Evolutionary conservation across 352 stramenopile species (phyloP).

Genomic region (Phytophthora uliginosa): DNA sequence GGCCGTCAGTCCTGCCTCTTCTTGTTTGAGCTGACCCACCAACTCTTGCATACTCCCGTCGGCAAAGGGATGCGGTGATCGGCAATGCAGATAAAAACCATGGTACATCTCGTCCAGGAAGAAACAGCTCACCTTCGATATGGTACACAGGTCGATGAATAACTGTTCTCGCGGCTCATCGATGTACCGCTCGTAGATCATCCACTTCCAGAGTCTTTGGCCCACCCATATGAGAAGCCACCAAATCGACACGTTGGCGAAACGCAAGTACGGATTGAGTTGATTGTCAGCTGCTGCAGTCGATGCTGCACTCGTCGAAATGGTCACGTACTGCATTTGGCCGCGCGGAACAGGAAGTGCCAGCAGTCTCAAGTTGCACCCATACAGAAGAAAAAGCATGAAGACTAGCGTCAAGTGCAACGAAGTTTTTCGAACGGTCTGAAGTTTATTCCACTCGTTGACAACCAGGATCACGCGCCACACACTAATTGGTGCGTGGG

Average conservation of each 20-base stretch:
- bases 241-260: slow-evolving; percentile 90
- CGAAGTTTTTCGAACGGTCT: slow-evolving; percentile 84
- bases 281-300: slow-evolving; percentile 31
- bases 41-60: slow-evolving; percentile 95
- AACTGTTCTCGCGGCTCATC: slow-evolving; percentile 72
- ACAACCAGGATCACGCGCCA: slow-evolving; percentile 96
- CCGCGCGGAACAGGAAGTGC: slow-evolving; percentile 62
- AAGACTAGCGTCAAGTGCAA: slow-evolving; percentile 86
- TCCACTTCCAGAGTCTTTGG: slow-evolving; percentile 92
- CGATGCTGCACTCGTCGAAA: slow-evolving; percentile 32
- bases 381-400: slow-evolving; percentile 92
- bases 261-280: slow-evolving; percentile 91
- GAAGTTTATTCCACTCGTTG: slow-evolving; percentile 96
- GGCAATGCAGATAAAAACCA: slow-evolving; percentile 96
- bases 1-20: slow-evolving; percentile 88
- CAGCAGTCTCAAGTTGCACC: slow-evolving; percentile 57
- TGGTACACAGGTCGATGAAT: slow-evolving; percentile 96
- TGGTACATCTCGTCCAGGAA: slow-evolving; percentile 94
- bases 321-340: slow-evolving; percentile 58
- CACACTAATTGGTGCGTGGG: slow-evolving; percentile 82
- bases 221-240: slow-evolving; percentile 79
- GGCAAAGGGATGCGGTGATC: slow-evolving; percentile 93
- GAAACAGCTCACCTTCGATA: slow-evolving; percentile 95
- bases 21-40: slow-evolving; percentile 92
- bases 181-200: slow-evolving; percentile 88